These are phyloP conservation scores for Piloderma croceum DNA, from an alignment of 768 basidiomycete species.

Conservation along the genomic window DNA sequence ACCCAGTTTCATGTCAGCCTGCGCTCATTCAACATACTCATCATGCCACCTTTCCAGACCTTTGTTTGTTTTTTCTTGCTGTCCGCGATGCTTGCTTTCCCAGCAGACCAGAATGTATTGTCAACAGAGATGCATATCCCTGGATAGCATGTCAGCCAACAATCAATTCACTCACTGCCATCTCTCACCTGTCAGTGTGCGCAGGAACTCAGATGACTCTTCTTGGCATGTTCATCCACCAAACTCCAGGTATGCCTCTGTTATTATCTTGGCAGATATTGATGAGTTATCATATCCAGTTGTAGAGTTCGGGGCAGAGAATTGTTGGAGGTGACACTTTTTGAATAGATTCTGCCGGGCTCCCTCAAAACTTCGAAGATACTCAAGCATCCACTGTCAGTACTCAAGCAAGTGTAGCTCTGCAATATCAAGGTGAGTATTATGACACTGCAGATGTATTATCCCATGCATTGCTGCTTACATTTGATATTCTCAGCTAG, in stretches of 20 bases:
- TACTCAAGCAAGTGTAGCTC: slow-evolving; percentile 22
- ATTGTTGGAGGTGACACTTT: too few species aligned
- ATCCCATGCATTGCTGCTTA: slow-evolving; percentile 5
- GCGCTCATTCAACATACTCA: background rate
- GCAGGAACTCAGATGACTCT: slow-evolving; percentile 14
- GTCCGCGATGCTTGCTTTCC: slow-evolving; percentile 9
- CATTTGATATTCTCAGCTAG: slow-evolving; percentile 19
- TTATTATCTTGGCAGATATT: slow-evolving; percentile 18
- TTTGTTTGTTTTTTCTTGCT: slow-evolving; percentile 2
- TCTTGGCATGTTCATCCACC: slow-evolving; percentile 6
- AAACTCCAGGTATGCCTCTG: slow-evolving; percentile 15
- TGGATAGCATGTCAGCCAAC: slow-evolving; percentile 1
- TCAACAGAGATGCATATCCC: slow-evolving; percentile 6
- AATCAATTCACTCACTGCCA: too few species aligned
- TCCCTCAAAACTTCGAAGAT: slow-evolving; percentile 9
- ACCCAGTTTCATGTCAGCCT: too few species aligned
- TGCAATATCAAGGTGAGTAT: too few species aligned
- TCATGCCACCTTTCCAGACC: slow-evolving; percentile 7
- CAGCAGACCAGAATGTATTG: slow-evolving; percentile 11
- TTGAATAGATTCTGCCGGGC: slow-evolving; percentile 1
- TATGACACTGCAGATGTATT: background rate
- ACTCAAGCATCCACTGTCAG: slow-evolving; percentile 10
- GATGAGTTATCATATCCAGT: too few species aligned
- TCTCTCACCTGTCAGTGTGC: slow-evolving; percentile 15
- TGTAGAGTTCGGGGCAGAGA: too few species aligned